phyloP scores from a whole-genome alignment of 164 flowering plant genomes.

The Litsea cubeba region DNA sequence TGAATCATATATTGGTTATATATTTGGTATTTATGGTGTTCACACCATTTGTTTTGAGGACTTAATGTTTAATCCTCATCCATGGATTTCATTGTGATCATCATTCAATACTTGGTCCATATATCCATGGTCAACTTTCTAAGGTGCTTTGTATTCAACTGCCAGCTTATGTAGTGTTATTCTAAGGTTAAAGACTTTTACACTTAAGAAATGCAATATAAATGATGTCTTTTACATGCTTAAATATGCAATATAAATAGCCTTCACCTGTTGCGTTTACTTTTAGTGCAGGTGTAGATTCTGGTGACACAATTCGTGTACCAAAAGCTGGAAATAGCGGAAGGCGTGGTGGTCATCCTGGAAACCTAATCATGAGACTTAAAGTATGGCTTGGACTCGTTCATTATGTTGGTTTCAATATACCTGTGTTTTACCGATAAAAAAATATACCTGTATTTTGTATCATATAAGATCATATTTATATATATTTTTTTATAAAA shows the following conservation, averaged over 20 bases:
- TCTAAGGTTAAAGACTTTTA: background rate
- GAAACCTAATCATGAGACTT: slow-evolving; percentile 54
- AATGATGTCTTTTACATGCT: background rate
- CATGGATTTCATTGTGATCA: background rate
- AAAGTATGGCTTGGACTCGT: slow-evolving; percentile 37
- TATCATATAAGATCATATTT: background rate
- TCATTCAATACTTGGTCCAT: no score
- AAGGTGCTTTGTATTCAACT: background rate
- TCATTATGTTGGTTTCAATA: background rate
- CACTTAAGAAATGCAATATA: background rate
- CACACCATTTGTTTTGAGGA: background rate
- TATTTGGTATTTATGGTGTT: background rate
- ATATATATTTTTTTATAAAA: no score
- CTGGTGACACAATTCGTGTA: slow-evolving; percentile 79
- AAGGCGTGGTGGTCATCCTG: slow-evolving; percentile 49
- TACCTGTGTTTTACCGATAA: background rate
- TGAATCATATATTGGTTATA: background rate
- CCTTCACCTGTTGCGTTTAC: background rate
- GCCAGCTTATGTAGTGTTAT: background rate
- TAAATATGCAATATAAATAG: background rate
- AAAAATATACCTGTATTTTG: no score
- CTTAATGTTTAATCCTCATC: background rate
- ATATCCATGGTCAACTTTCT: no score
- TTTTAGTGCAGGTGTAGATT: slow-evolving; percentile 61
- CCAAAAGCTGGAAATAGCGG: slow-evolving; percentile 80